A percentile compares a stretch with the other conserved stretches of the same genome.
These are phyloP conservation scores for Collariella sp. DNA, from an alignment of 495 filamentous ascomycete genomes.

Conservation along the genomic window DNA sequence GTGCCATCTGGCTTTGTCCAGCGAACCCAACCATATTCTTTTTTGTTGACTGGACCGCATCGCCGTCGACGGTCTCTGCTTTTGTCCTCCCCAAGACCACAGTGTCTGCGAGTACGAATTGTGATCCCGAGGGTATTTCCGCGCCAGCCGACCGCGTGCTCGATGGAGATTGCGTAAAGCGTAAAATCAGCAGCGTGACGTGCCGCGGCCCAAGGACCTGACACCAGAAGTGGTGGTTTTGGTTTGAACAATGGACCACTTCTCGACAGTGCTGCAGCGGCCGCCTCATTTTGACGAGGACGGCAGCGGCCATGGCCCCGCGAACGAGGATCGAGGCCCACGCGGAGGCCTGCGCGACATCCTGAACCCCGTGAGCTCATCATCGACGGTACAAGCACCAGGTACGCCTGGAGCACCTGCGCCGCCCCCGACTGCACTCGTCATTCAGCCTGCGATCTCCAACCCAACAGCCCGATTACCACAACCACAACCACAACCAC, in stretches of 20 bases:
- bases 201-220: slow-evolving; percentile 12
- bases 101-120: neutral
- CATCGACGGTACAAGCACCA: slow-evolving; percentile 18
- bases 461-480: slow-evolving; percentile 33
- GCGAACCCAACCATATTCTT: neutral
- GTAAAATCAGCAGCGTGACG: slow-evolving; percentile 19
- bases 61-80: neutral
- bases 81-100: neutral
- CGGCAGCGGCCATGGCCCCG: slow-evolving; percentile 23
- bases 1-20: neutral
- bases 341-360: slow-evolving; percentile 31
- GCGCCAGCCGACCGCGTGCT: slow-evolving; percentile 13
- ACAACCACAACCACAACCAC: too few relatives aligned
- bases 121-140: slow-evolving; percentile 12
- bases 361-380: slow-evolving; percentile 32
- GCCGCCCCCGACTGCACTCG: slow-evolving; percentile 23
- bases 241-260: slow-evolving; percentile 30
- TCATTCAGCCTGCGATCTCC: slow-evolving; percentile 33
- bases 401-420: slow-evolving; percentile 18
- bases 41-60: neutral
- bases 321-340: slow-evolving; percentile 26
- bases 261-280: slow-evolving; percentile 41
- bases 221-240: neutral
- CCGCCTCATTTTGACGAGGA: slow-evolving; percentile 35
- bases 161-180: slow-evolving; percentile 23